These are phyloP conservation scores for Casaregolazyma suthepensis DNA, from an alignment of 1,139 yeast species.

Conservation along the genomic window DNA sequence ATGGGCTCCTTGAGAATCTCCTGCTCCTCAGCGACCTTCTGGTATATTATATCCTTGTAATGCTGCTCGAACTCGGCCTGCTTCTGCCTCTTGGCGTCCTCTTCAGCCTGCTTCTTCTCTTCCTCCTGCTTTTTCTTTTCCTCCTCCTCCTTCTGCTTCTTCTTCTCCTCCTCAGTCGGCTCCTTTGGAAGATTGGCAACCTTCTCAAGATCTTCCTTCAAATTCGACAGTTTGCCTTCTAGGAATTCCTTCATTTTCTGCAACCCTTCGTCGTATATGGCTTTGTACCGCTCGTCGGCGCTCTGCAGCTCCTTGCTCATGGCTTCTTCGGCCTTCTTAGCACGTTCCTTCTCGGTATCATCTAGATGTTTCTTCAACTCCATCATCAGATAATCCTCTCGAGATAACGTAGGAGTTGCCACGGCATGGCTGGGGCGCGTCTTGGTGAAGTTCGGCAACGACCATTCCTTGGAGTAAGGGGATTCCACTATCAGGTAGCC, in stretches of 20 bases:
- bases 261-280: background rate
- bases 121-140: slow-evolving; percentile 2
- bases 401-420: background rate
- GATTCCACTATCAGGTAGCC: slow-evolving; percentile 5
- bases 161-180: background rate
- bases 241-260: background rate
- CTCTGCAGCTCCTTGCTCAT: background rate
- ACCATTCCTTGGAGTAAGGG: background rate
- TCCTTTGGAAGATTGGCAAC: background rate
- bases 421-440: slow-evolving; percentile 5
- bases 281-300: background rate
- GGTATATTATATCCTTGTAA: slow-evolving; percentile 2
- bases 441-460: background rate
- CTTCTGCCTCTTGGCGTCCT: background rate
- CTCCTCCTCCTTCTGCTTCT: slow-evolving; percentile 4
- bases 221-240: background rate
- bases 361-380: background rate
- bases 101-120: slow-evolving; percentile 1
- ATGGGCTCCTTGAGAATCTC: background rate
- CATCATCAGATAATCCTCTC: slow-evolving; percentile 1
- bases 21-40: slow-evolving; percentile 4
- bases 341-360: background rate
- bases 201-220: background rate
- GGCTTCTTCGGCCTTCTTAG: background rate
- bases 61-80: background rate